A percentile compares a stretch with the other conserved stretches of the same genome.
Conservation (phyloP, 305 asterid species). For the Petunia hybrid region DNA sequence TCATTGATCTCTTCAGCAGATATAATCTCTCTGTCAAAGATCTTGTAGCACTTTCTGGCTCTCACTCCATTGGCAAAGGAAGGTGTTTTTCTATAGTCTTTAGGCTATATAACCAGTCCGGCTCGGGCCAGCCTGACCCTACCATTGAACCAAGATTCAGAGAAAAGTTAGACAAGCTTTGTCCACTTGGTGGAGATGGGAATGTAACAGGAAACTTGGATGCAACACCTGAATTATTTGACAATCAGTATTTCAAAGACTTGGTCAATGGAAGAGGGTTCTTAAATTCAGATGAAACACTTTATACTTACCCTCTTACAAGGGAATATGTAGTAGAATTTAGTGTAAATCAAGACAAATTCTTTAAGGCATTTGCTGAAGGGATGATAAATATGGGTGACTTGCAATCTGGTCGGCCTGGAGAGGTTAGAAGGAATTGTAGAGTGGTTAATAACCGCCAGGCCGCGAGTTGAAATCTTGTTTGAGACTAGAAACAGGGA, state of each 20-base stretch:
- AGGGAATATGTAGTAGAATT: conserved; percentile 58
- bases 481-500: not conserved
- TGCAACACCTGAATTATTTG: conserved; percentile 69
- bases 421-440: conserved; percentile 73
- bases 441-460: conserved; percentile 54
- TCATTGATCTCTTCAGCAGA: conserved; percentile 63
- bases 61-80: conserved; percentile 88
- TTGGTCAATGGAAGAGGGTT: conserved; percentile 74
- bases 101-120: conserved; percentile 92
- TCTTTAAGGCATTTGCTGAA: conserved; percentile 61
- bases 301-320: conserved; percentile 55
- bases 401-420: conserved; percentile 60
- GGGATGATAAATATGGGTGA: conserved; percentile 87
- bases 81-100: conserved; percentile 79
- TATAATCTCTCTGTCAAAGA: conserved; percentile 70
- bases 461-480: not conserved
- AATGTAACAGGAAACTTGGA: conserved; percentile 73
- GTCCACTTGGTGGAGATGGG: conserved; percentile 74
- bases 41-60: conserved; percentile 89
- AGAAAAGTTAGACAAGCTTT: conserved; percentile 55
- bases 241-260: conserved; percentile 79
- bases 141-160: conserved; percentile 59
- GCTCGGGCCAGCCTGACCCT: conserved; percentile 84
- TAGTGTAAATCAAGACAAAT: conserved; percentile 45
- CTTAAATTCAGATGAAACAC: conserved; percentile 78